Base-by-base conservation (phyloP, 768 basidiomycete species). In the Macrocybe gigantea region DNA sequence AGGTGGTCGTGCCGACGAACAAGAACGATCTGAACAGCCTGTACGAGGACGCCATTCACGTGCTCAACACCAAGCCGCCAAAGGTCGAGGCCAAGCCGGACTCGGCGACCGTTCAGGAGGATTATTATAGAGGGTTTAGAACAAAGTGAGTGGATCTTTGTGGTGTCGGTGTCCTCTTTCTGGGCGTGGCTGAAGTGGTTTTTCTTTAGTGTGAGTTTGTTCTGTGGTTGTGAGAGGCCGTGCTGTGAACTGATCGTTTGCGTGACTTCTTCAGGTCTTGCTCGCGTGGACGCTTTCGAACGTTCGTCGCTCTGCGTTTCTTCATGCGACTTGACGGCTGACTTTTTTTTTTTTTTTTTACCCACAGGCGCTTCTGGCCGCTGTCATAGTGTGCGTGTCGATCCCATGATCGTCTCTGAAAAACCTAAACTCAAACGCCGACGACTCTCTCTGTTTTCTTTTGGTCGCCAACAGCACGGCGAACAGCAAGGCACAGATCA, bases 211-310 rank as follows among this genome's bases (percentile, higher is more conserved):
- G 66, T 67, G 54, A 53, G 64, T 61, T 15, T 1, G 22, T 22
- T 22, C 22, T 22, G 11, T 41, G 10, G 5, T 15, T 31, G 38
- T 43, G 14, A 41, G 31, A 47, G 35, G 22, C 22, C 4, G 22
- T 22, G 22, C 22, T 32, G 36, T 32, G 38, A 14, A 31, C 34
- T 44, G 47, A 22, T 53, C 41, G 40, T 49, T 14, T 13, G 22
- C 22, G 22, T 65, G 73, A 31, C n/a, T 1, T 33, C 22, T 48
- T 33, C 51, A 71, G 75, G 89, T 95, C 6, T 64, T 97, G 55
- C 70, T 97, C 51, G 79, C 83, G 6, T 99, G 93, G 93, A 88
- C 87, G 7, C 67, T 97, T 60, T 83, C 84, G 40, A 96, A 96
- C 65, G 85, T 84, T 56, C 57, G 70, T 61, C 7, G 29, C 38